Conservation (phyloP, 805 yeast species). For the Wickerhamomyces chambardii region DNA sequence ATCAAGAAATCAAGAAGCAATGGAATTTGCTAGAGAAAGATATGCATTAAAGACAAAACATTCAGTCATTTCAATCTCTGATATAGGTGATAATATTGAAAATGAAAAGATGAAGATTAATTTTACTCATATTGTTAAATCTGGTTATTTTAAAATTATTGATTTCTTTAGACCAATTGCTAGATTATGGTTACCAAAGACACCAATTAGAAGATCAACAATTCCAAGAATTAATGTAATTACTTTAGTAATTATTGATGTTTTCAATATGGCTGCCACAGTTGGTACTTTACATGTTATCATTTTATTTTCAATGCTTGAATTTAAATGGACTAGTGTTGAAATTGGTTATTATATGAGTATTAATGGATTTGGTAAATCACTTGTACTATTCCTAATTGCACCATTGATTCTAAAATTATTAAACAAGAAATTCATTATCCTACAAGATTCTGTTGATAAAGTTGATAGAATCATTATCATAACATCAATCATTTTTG, state of each 20-base stretch:
- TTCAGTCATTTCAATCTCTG: too few relatives aligned
- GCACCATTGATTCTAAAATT: slow-evolving; percentile 6
- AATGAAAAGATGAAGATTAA: too few relatives aligned
- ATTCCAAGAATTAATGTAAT: slow-evolving; percentile 12
- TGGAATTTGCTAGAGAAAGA: slow-evolving; percentile 4
- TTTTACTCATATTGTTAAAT: too few relatives aligned
- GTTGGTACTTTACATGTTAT: slow-evolving; percentile 13
- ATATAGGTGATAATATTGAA: too few relatives aligned
- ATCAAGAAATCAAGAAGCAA: slow-evolving; percentile 13
- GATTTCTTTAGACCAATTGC: slow-evolving; percentile 10
- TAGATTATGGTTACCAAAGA: slow-evolving; percentile 12
- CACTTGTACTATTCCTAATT: slow-evolving; percentile 7
- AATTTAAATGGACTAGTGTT: slow-evolving; percentile 14
- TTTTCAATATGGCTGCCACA: slow-evolving; percentile 13
- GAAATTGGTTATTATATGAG: slow-evolving; percentile 18
- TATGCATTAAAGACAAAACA: neutral
- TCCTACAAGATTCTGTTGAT: neutral
- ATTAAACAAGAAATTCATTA: neutral
- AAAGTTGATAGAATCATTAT: neutral
- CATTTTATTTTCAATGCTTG: slow-evolving; percentile 10
- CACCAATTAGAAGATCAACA: slow-evolving; percentile 3
- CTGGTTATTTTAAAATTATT: too few relatives aligned
- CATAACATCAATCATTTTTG: neutral
- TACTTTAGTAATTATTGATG: slow-evolving; percentile 10
- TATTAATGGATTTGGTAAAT: slow-evolving; percentile 13